A percentile compares a stretch with the other conserved stretches of the same genome.
Evolutionary conservation across 306 rosid species (phyloP).

Genomic region (Vigna unguiculata): DNA sequence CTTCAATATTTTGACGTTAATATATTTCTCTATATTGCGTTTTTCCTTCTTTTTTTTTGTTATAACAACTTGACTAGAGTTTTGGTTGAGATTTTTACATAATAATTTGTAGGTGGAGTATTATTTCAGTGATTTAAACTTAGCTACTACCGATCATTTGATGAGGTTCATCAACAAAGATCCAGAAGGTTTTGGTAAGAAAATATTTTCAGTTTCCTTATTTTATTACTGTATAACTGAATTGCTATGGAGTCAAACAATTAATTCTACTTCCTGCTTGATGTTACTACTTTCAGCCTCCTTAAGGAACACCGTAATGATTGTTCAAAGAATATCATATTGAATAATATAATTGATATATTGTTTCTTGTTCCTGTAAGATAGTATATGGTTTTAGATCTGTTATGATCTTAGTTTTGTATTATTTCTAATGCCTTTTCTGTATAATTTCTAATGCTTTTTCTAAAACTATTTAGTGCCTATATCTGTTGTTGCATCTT

Average conservation of each 20-base stretch:
- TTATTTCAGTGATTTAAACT: conserved; percentile 95
- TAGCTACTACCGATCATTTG: conserved; percentile 97
- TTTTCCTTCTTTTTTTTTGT: background rate
- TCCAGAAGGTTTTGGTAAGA: conserved; percentile 91
- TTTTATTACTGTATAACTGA: background rate
- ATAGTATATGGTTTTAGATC: conserved; percentile 35
- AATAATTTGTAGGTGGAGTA: conserved; percentile 85
- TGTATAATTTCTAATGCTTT: conserved; percentile 45
- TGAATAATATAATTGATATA: conserved; percentile 21
- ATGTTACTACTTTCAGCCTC: conserved; percentile 11
- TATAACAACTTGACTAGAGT: conserved; percentile 33
- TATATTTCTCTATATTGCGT: conserved; percentile 23
- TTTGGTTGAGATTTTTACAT: conserved; percentile 38
- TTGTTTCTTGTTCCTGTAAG: conserved; percentile 33
- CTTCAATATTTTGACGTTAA: too few relatives aligned
- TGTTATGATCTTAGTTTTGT: conserved; percentile 29
- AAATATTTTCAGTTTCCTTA: conserved; percentile 25
- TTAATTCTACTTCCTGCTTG: conserved; percentile 38
- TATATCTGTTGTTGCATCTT: conserved; percentile 91
- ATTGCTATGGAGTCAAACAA: conserved; percentile 7
- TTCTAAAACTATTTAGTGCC: conserved; percentile 71
- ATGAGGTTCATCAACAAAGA: conserved; percentile 96
- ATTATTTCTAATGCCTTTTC: conserved; percentile 42
- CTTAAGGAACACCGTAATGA: conserved; percentile 26
- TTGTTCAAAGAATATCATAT: conserved; percentile 25